Evolutionary conservation across 306 rosid genomes (phyloP).

Genomic region (Malus sieversii): DNA sequence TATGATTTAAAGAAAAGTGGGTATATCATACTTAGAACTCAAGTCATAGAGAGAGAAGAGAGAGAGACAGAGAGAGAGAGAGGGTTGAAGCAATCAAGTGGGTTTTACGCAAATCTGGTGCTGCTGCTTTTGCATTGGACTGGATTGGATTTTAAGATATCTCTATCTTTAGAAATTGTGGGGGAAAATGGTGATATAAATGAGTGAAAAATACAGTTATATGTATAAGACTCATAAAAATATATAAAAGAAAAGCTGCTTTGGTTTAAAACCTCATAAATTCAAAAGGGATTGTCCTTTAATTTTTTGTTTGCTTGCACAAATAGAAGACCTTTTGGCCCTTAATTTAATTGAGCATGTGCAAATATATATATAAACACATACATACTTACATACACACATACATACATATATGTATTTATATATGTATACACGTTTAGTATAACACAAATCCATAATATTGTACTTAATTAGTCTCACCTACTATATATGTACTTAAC

Average conservation of each 20-base stretch:
- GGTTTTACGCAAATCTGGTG: constrained; percentile 79
- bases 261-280: constrained; percentile 11
- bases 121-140: constrained; percentile 64
- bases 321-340: constrained; percentile 10
- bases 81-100: constrained; percentile 82
- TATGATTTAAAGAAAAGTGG: constrained; percentile 45
- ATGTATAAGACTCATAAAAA: not conserved
- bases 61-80: constrained; percentile 16
- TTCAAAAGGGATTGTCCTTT: not conserved
- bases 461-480: constrained; percentile 13
- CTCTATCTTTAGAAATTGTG: constrained; percentile 29
- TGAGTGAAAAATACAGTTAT: constrained; percentile 18
- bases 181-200: not conserved
- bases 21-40: constrained; percentile 70
- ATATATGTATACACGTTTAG: not conserved
- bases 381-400: too few species aligned
- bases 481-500: not conserved
- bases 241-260: not conserved
- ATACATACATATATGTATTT: too few species aligned
- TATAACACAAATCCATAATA: not conserved
- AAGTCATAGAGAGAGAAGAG: constrained; percentile 46
- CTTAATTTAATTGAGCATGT: constrained; percentile 14
- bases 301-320: constrained; percentile 14
- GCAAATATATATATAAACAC: not conserved
- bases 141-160: constrained; percentile 85